Conservation (phyloP, 257 asterid species). For the Scutellaria baicalensis region DNA sequence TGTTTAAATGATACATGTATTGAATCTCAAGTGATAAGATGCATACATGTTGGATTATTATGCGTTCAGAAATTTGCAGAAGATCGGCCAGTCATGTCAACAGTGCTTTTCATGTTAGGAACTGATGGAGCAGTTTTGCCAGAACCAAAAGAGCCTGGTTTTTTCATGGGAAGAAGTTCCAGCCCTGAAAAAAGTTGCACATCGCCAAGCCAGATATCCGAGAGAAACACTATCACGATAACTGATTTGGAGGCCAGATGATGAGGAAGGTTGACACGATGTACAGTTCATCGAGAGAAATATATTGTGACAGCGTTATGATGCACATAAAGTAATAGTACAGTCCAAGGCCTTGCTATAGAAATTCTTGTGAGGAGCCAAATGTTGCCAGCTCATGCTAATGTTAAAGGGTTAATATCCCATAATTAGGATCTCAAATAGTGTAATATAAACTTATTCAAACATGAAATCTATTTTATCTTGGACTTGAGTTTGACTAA, state of each 20-base stretch:
- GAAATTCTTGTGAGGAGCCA: too few relatives aligned
- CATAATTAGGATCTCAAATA: too few relatives aligned
- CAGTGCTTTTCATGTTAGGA: slow-evolving; percentile 33
- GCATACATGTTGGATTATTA: slow-evolving; percentile 33
- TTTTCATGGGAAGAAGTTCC: slow-evolving; percentile 16
- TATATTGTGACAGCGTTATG: too few relatives aligned
- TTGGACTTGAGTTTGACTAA: too few relatives aligned
- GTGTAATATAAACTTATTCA: too few relatives aligned
- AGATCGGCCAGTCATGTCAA: slow-evolving; percentile 31
- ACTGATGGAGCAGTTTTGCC: slow-evolving; percentile 25
- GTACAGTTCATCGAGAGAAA: too few relatives aligned
- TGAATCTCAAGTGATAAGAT: slow-evolving; percentile 32
- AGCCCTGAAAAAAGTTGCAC: neutral
- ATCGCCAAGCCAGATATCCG: neutral
- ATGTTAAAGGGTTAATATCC: too few relatives aligned
- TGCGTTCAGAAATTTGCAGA: slow-evolving; percentile 30
- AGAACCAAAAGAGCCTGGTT: slow-evolving; percentile 37
- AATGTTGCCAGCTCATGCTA: too few relatives aligned
- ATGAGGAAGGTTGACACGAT: neutral
- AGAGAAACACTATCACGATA: neutral
- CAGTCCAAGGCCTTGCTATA: too few relatives aligned
- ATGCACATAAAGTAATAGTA: too few relatives aligned
- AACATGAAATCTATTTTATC: too few relatives aligned
- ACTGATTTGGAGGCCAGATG: slow-evolving; percentile 18
- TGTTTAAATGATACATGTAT: slow-evolving; percentile 11